Evolutionary conservation across 306 rosid genomes (phyloP).

Genomic region (Vigna mungo): DNA sequence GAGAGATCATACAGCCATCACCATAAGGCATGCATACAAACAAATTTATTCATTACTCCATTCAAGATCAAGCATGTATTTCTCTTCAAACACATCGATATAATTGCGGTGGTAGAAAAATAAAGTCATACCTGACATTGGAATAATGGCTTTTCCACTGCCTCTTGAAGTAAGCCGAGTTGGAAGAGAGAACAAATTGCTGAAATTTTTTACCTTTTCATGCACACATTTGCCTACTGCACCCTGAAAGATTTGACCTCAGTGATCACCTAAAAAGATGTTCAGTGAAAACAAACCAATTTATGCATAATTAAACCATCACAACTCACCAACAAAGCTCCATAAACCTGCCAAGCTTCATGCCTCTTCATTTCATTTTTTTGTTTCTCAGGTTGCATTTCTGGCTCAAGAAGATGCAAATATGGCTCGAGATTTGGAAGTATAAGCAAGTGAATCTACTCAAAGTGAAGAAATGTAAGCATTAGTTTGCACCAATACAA

Average conservation of each 20-base stretch:
- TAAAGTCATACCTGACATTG: conserved; percentile 56
- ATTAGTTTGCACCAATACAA: conserved; percentile 35
- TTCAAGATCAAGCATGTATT: neutral
- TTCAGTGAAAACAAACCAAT: conserved; percentile 13
- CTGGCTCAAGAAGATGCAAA: conserved; percentile 82
- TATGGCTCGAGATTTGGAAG: conserved; percentile 90
- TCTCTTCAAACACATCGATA: conserved; percentile 18
- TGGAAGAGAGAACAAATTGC: conserved; percentile 59
- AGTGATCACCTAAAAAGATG: conserved; percentile 42
- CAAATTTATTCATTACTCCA: conserved; percentile 1
- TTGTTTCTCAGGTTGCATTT: conserved; percentile 80
- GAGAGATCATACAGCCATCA: neutral
- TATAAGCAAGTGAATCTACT: conserved; percentile 78
- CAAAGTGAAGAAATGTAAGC: conserved; percentile 42
- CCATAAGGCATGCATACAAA: conserved; percentile 3
- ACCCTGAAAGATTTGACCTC: conserved; percentile 57
- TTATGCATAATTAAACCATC: conserved; percentile 27
- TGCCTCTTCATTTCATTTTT: conserved; percentile 78
- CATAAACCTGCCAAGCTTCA: conserved; percentile 87
- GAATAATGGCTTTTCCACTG: conserved; percentile 56
- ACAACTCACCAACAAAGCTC: conserved; percentile 84
- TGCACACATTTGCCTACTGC: conserved; percentile 83
- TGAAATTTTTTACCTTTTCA: conserved; percentile 57
- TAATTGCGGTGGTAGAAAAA: conserved; percentile 19
- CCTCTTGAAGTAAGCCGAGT: conserved; percentile 52